Base-by-base conservation (phyloP, 805 yeast species). In the Yamadazyma endophytica region DNA sequence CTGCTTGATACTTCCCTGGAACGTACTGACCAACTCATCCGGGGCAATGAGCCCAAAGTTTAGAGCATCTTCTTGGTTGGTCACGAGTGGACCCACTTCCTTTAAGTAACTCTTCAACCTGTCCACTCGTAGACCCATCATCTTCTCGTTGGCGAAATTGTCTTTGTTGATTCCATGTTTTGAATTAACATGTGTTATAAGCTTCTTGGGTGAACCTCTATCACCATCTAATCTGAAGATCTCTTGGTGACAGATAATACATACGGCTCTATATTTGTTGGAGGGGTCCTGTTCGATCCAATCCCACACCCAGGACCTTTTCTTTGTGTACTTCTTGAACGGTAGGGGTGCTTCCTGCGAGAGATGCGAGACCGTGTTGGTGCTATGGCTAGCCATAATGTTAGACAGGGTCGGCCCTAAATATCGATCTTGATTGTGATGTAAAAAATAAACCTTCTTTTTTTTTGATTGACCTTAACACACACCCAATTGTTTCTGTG, bases 291-390 rank as follows among this genome's bases (percentile, higher is more conserved):
- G 47, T 24, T 40, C 47, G 17, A 40, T 37, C 47, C 47, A 43
- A 29, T 40, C 47, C 47, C 47, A 43, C 2, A 43, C 44, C 47
- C 47, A 43, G 9, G 43, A 40, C 17, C 47, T 28, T 28, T 43
- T 43, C 35, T 40, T 40, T 8, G 45, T 40, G 17, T 40, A 40
- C 26, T 40, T 40, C 28, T 43, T 43, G 21, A 43, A 43, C 24
- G 45, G 43, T 19, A 42, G 24, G 9, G 47, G 47, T 2, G 37
- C 16, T 26, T 40, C 47, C 24, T 40, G 43, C 5, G 42, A 39
- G 21, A 42, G 24, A 35, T 39, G 46, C 24, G 42, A 39, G 23
- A 42, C 35, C 16, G 39, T 35, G 24, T 37, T 40, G n/a, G 44
- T 37, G 23, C 31, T 39, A 7, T 33, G 32, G 17, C 33, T 29